Base-by-base conservation (phyloP, 345 rosid genomes). In the Anacardium occidentale region DNA sequence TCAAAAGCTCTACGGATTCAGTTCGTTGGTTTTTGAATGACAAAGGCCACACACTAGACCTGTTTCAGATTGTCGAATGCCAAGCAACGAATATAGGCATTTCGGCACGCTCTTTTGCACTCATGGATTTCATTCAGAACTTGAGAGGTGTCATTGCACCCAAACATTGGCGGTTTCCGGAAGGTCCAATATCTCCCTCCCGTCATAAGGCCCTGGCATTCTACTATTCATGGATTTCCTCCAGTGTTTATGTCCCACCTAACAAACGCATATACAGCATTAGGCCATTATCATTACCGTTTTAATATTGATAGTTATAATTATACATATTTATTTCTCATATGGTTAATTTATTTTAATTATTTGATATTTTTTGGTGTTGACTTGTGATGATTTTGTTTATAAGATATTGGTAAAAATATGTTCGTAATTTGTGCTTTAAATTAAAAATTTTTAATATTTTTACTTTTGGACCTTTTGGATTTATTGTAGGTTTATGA, bases 161-260 rank as follows among this genome's bases (percentile, higher is more conserved):
- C 90, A 62, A 90, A 90, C 90, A 90, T 86, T 12, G 92, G 95
- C 66, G 88, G 82, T 77, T 88, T 88, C 95, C 95, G 88, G 18
- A 88, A 66, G 11, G 95, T 90, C 89, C 89, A 90, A 55, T 86
- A 88, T n/a, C n/a, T n/a, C n/a, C 76, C 96, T 83, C 53, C 92
- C 85, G 53, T 88, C 92, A 56, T 88, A 90, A 77, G 86, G 88
- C 13, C 96, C 91, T 1, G 92, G 91, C 56, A 85, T 84, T 52
- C 71, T 61, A 74, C 89, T 83, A 20, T n/a, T n/a, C n/a, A n/a
- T n/a, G n/a, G n/a, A n/a, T n/a, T 90, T 82, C 75, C 83, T 85
- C 37, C 89, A 81, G 17, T 53, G 51, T 29, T 85, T 82, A 25
- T 26, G 1, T 7, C 90, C 91, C 40, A 53, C 62, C 96, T 86